These are phyloP conservation scores for Scytalidium sp. DNA, from an alignment of 2,329 filamentous ascomycete species.

Conservation along the genomic window DNA sequence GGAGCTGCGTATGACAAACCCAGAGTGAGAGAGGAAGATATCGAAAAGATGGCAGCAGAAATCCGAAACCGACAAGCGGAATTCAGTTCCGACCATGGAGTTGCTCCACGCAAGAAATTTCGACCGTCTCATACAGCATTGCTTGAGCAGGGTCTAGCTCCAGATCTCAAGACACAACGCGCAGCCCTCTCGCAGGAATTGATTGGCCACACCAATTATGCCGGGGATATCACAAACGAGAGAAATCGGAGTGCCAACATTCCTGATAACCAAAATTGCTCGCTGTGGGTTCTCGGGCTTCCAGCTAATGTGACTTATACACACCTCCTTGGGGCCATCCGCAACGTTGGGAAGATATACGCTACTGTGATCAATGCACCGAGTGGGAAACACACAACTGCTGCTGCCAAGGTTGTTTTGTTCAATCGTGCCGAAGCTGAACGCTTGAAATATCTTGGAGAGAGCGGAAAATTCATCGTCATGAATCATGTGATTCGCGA, in stretches of 20 bases:
- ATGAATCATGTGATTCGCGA: background rate
- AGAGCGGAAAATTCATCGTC: background rate
- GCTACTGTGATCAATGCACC: conserved; percentile 8
- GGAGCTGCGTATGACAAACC: background rate
- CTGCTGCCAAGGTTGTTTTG: conserved; percentile 10
- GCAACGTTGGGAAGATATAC: conserved; percentile 5
- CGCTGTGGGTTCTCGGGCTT: conserved; percentile 17
- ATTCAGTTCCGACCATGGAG: background rate
- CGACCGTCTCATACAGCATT: background rate
- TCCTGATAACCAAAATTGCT: conserved; percentile 15
- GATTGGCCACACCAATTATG: background rate
- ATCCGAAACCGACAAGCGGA: background rate
- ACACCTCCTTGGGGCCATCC: conserved; percentile 16
- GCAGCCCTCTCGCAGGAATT: background rate
- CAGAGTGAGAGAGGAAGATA: background rate
- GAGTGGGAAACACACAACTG: conserved; percentile 2
- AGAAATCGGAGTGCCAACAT: conserved; percentile 4
- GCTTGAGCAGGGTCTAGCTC: background rate
- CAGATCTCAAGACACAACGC: background rate
- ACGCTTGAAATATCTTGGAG: background rate
- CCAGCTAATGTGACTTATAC: conserved; percentile 4
- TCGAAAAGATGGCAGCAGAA: background rate
- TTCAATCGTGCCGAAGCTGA: background rate
- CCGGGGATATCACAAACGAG: background rate
- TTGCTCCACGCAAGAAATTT: background rate